phyloP scores from a whole-genome alignment of 1,284 basidiomycete species.

The Cryptococcus jaspeensis region DNA sequence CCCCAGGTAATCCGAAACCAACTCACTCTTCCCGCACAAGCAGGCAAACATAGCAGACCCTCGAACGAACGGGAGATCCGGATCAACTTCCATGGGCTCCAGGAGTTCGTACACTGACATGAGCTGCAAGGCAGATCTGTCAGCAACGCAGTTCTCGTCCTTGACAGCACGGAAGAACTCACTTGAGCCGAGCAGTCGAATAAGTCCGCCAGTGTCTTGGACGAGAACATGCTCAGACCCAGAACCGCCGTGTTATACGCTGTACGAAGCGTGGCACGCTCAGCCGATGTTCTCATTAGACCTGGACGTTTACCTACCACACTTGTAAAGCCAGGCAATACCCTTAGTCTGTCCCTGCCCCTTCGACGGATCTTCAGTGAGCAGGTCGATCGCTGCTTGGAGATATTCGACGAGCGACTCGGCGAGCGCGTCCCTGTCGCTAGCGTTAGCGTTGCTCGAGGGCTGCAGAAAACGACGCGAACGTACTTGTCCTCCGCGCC shows the following conservation, averaged over 20 bases:
- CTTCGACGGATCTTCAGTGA: background rate
- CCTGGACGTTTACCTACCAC: background rate
- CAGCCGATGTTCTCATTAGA: background rate
- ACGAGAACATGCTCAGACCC: background rate
- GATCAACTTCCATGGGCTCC: background rate
- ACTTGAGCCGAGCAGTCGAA: slow-evolving; percentile 3
- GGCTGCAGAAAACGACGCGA: background rate
- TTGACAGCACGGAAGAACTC: no score
- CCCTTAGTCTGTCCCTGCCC: slow-evolving; percentile 3
- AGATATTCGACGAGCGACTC: background rate
- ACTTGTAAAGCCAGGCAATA: slow-evolving; percentile 2
- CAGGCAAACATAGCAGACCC: slow-evolving; percentile 10
- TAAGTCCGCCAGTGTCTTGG: background rate
- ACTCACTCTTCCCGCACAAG: slow-evolving; percentile 7
- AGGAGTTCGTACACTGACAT: slow-evolving; percentile 2
- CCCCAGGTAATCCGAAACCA: background rate
- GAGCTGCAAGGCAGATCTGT: background rate
- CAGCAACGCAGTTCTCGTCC: no score
- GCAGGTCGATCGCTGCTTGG: background rate
- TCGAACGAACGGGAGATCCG: background rate
- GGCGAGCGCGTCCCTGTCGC: background rate
- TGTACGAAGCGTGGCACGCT: background rate
- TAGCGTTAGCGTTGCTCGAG: background rate
- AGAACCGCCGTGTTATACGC: background rate
- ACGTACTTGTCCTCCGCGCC: slow-evolving; percentile 1